Evolutionary conservation across 2,329 filamentous ascomycete genomes (phyloP), one percentile per base, ranked within the genome.

Genomic region (Trichocomaceae sp.): DNA sequence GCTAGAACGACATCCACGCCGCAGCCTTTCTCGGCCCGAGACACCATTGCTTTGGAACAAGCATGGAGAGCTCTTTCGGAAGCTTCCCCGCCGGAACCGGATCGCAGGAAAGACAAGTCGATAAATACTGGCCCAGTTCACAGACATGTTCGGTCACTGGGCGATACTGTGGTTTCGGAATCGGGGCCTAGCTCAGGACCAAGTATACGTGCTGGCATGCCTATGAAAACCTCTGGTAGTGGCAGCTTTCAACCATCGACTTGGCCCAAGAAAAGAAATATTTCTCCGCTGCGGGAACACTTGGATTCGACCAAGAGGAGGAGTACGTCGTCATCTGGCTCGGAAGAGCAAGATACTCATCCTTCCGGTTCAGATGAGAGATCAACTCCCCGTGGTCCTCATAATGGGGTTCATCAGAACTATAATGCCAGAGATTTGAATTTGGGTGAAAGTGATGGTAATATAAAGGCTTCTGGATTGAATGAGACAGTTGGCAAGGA

Each of bases 31-130:
- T 86, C 87, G 0, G 78, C 78, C 4, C 84, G 83, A 56, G 90
- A 96, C 72, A 95, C 92, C 61, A 83, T 85, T 61, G 83, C 86
- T 2, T 76, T 96, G 12, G 89, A 95, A 67, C 82, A 83, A 59
- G 83, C 88, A 35, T 96, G 91, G 88, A 72, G 85, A 44, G 73
- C 77, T 15, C 75, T 93, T 15, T 64, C 70, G 23, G 61, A 63
- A 29, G 49, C 57, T 15, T 57, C 47, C 12, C 60, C 62, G 47
- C 52, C 55, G 13, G 57, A 52, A 33, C 44, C 13, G 7, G 58
- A 52, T 19, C 29, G 52, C 31, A 56, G 56, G 12, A 57, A 57
- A 5, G 29, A 52, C 41, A 12, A 52, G 58, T 57, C 58, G 15
- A 52, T 37, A 23, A 48, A 53, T 41, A 56, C 54, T 3, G 51